phyloP scores from a whole-genome alignment of 2,329 filamentous ascomycete species.

The Metarhizium sp. region DNA sequence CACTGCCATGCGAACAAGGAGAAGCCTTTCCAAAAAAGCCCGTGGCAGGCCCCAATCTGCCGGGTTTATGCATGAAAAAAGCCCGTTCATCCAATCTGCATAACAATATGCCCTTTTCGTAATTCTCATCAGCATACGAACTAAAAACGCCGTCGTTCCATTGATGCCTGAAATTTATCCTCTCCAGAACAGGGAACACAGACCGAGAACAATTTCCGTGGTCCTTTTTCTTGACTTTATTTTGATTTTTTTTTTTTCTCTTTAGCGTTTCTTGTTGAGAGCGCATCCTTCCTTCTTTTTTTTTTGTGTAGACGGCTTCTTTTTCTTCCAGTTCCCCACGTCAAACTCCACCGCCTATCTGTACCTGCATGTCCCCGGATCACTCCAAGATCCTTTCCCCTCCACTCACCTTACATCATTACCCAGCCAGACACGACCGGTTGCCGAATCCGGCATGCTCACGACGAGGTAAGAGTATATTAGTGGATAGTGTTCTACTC shows the following conservation, averaged over 20 bases:
- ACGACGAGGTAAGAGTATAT: too few relatives aligned
- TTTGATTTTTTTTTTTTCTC: neutral
- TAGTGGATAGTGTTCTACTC: neutral
- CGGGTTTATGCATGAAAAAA: too few relatives aligned
- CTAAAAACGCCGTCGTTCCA: too few relatives aligned
- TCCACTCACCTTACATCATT: neutral
- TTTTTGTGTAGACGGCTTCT: neutral
- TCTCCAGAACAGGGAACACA: too few relatives aligned
- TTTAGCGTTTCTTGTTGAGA: neutral
- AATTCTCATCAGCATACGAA: too few relatives aligned
- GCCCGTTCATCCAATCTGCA: too few relatives aligned
- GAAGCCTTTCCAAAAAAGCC: neutral
- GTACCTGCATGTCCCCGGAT: neutral
- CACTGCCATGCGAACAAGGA: neutral
- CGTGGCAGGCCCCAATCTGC: neutral
- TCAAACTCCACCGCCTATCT: neutral
- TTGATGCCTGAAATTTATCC: too few relatives aligned
- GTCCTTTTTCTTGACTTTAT: too few relatives aligned
- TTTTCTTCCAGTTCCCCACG: neutral
- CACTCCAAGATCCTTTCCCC: neutral
- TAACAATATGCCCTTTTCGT: too few relatives aligned
- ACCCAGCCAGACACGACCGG: neutral
- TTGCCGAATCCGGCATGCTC: neutral
- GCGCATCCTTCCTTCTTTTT: neutral
- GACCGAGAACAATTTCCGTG: too few relatives aligned